Percentiles rank a stretch among this genome's conserved stretches.
These are phyloP conservation scores for Xylaria nigripes DNA, from an alignment of 495 filamentous ascomycete genomes.

Conservation along the genomic window DNA sequence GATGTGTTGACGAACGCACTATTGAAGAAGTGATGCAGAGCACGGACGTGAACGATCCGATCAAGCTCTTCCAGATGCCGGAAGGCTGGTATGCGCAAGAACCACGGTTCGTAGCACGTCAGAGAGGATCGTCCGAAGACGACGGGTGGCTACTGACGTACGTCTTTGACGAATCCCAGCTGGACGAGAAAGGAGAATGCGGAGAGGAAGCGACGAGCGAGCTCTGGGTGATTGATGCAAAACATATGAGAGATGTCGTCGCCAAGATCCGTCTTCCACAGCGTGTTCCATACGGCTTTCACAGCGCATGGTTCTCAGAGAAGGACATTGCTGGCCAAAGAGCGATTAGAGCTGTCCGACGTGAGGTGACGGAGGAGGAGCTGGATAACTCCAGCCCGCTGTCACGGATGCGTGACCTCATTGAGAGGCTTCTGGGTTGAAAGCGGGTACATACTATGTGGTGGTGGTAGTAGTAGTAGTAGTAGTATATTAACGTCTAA, in stretches of 20 bases:
- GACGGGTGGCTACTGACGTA: constrained; percentile 55
- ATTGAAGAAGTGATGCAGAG: constrained; percentile 38
- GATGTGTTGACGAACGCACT: constrained; percentile 46
- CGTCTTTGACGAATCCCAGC: constrained; percentile 48
- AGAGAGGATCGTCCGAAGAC: constrained; percentile 36
- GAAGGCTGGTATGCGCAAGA: constrained; percentile 54
- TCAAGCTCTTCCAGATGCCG: constrained; percentile 26
- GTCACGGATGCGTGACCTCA: constrained; percentile 13
- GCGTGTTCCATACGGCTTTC: constrained; percentile 58
- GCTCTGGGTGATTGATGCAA: constrained; percentile 59
- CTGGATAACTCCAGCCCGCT: constrained; percentile 12
- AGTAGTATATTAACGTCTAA: too few relatives aligned
- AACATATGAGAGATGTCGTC: constrained; percentile 47
- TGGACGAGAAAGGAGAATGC: constrained; percentile 38
- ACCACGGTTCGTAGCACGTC: constrained; percentile 51
- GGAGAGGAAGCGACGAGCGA: constrained; percentile 39
- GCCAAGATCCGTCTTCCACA: constrained; percentile 50
- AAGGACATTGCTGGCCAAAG: constrained; percentile 42
- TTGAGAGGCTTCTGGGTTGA: constrained; percentile 17
- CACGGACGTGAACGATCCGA: constrained; percentile 25
- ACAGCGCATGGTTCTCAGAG: constrained; percentile 57
- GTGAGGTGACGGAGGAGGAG: constrained; percentile 7
- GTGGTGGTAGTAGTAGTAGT: too few relatives aligned
- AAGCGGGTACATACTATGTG: too few relatives aligned
- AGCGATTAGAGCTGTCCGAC: constrained; percentile 13